Conservation (phyloP, 192 early-diverging fungal species). For the Kappamyces sp. region DNA sequence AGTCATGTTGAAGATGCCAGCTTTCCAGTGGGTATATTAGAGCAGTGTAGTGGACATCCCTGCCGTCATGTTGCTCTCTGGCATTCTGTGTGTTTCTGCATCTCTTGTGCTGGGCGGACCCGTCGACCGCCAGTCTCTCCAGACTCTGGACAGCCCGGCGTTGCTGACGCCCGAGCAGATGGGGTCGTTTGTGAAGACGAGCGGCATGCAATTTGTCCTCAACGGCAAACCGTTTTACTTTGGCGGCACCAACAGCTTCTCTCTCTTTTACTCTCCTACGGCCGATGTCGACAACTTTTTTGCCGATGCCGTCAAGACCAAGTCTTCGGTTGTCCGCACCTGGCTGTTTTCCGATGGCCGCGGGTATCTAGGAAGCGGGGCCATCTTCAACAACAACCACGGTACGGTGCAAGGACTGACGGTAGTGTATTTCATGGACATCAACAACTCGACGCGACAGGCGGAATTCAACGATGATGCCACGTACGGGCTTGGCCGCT, state of each 20-base stretch:
- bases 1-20: no score
- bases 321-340: slow-evolving; percentile 28
- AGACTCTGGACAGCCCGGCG: no score
- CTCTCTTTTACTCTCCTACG: slow-evolving; percentile 9
- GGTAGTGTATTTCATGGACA: slow-evolving; percentile 18
- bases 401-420: slow-evolving; percentile 8
- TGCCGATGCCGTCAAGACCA: slow-evolving; percentile 3
- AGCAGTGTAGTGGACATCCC: no score
- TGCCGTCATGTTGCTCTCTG: no score
- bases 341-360: slow-evolving; percentile 25
- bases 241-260: slow-evolving; percentile 31
- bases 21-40: no score
- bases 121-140: no score
- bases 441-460: slow-evolving; percentile 1
- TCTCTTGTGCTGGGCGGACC: no score
- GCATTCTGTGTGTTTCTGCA: no score
- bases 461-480: slow-evolving; percentile 18
- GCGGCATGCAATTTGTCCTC: background rate
- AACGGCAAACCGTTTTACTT: slow-evolving; percentile 23
- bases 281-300: slow-evolving; percentile 20
- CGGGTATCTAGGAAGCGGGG: no score
- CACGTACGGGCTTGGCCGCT: slow-evolving; percentile 18
- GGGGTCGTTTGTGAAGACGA: background rate
- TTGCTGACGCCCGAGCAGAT: no score
- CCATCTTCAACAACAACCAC: no score